Base-by-base conservation (phyloP, 129 eudicot species). In the Artemisia argyi region DNA sequence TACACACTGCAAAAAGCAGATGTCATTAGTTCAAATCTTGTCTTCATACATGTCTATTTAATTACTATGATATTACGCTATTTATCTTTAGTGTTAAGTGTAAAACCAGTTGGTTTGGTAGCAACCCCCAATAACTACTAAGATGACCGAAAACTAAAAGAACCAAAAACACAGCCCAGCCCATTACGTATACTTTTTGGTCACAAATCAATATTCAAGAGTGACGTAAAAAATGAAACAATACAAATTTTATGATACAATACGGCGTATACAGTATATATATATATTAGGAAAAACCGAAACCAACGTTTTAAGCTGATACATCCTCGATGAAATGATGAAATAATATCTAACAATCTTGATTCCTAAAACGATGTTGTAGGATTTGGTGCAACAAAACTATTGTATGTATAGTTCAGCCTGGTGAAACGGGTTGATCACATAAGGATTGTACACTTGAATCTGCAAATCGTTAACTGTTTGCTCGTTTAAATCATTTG, bases 361-460 rank as follows among this genome's bases (percentile, higher is more conserved):
- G 28, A 69, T 19, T 47, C n/a, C 22, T 62, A 48, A 47, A 48
- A 46, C 9, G 28, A 42, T 16, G 57, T 77, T 14, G 65, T 35
- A 51, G 65, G 19, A 61, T 61, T 11, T 22, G n/a, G 49, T 15
- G 50, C 48, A 70, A 26, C 60, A 76, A 19, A 56, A 66, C 79
- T 59, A 56, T 42, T 44, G 28, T 24, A 35, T 19, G 24, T 49
- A 58, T 66, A 16, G 20, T 55, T 35, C 48, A 39, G 62, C 30
- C 72, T 78, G 82, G 46, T 46, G n/a, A 73, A 78, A 85, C 1
- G 91, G 86, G 74, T 88, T 85, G 10, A 83, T n/a, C 47, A 48
- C 59, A 69, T 8, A 54, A 26, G 85, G 89, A 79, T 77, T 68
- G 62, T 74, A 86, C 16, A 81, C 78, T 74, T 89, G 96, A 66